phyloP scores from a whole-genome alignment of 202 grass and related monocot species.

The Carex arenaria region DNA sequence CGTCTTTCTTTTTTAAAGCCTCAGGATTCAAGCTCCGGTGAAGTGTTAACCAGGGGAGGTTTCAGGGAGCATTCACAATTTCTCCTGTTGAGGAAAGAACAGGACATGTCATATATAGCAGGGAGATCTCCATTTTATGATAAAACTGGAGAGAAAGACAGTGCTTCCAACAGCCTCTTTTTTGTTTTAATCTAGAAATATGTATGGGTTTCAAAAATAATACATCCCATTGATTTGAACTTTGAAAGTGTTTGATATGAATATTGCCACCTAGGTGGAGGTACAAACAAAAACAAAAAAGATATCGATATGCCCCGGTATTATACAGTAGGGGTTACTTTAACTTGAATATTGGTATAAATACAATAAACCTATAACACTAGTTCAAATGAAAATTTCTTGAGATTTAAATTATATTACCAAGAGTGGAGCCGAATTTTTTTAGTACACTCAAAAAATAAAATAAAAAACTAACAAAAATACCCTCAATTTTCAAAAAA shows the following conservation, averaged over 20 bases:
- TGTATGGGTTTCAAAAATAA: not conserved
- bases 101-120: not conserved
- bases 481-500: too few species aligned
- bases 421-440: too few species aligned
- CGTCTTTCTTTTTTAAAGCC: not conserved
- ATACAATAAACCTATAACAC: not conserved
- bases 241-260: not conserved
- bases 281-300: not conserved
- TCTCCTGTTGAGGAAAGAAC: not conserved
- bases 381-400: not conserved
- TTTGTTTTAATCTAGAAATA: not conserved
- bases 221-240: not conserved
- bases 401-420: too few species aligned
- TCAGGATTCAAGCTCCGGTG: not conserved
- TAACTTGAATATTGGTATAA: not conserved
- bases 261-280: not conserved
- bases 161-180: not conserved
- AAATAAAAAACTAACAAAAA: too few species aligned
- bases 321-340: not conserved
- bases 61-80: not conserved
- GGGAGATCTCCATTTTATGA: not conserved
- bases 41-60: constrained; percentile 15
- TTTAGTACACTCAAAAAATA: too few species aligned
- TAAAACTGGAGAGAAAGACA: not conserved
- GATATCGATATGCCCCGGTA: not conserved